These are phyloP conservation scores for Colletotrichum tropicicola DNA, from an alignment of 2,329 filamentous ascomycete species.

Conservation along the genomic window DNA sequence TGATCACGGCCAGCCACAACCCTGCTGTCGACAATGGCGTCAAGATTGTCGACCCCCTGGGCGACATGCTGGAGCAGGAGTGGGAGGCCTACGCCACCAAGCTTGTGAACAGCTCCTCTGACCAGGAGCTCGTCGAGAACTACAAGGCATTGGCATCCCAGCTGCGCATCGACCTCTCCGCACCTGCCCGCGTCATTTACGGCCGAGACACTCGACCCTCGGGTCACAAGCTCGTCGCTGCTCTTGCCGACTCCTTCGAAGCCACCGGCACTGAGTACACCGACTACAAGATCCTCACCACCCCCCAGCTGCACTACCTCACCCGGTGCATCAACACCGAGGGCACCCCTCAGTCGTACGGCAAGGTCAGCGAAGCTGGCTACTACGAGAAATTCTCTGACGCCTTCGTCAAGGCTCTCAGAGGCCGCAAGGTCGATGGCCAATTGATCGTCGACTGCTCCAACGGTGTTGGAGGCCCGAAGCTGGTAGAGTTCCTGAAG, in stretches of 20 bases:
- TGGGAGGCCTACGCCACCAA: conserved; percentile 92
- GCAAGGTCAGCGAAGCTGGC: conserved; percentile 85
- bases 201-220: conserved; percentile 94
- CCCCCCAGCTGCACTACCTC: conserved; percentile 97
- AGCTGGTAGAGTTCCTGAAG: conserved; percentile 87
- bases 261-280: conserved; percentile 78
- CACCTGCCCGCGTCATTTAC: conserved; percentile 83
- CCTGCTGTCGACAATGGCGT: conserved; percentile 90
- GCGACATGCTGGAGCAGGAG: conserved; percentile 95
- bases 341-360: conserved; percentile 86
- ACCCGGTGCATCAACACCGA: conserved; percentile 95
- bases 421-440: conserved; percentile 77
- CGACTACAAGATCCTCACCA: conserved; percentile 93
- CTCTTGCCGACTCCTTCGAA: conserved; percentile 81
- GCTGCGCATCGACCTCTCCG: conserved; percentile 77
- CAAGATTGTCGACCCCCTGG: conserved; percentile 96
- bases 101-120: conserved; percentile 84
- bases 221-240: conserved; percentile 81
- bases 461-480: conserved; percentile 95
- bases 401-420: conserved; percentile 86
- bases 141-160: conserved; percentile 80
- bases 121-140: conserved; percentile 77
- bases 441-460: conserved; percentile 90
- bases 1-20: conserved; percentile 96
- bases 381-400: conserved; percentile 93